Evolutionary conservation across 2,329 filamentous ascomycete genomes (phyloP).

Genomic region (Aspergillus carbonarius): DNA sequence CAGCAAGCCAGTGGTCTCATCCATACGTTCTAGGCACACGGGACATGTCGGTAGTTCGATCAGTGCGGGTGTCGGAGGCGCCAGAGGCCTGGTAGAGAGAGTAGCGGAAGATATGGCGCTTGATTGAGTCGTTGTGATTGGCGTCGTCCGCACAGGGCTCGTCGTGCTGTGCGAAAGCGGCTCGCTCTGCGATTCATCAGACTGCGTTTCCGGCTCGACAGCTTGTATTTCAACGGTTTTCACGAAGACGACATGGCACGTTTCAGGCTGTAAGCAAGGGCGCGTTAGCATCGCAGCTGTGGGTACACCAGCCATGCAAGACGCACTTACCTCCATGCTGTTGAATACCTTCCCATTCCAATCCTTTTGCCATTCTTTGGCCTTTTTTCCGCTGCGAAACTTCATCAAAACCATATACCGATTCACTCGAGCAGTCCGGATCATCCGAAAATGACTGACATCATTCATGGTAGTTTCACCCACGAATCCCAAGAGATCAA

Average conservation of each 20-base stretch:
- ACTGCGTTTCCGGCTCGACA: conserved; percentile 45
- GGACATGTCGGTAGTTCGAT: conserved; percentile 93
- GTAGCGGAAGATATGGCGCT: conserved; percentile 42
- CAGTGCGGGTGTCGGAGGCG: conserved; percentile 76
- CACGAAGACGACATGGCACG: conserved; percentile 92
- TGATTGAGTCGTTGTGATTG: conserved; percentile 30
- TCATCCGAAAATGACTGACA: conserved; percentile 91
- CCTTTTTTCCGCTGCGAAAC: conserved; percentile 73
- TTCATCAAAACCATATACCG: conserved; percentile 96
- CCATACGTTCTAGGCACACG: conserved; percentile 96
- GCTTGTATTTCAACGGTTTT: conserved; percentile 84
- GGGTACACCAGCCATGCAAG: not conserved
- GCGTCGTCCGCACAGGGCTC: conserved; percentile 25
- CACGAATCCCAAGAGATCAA: conserved; percentile 87
- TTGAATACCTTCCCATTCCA: conserved; percentile 96
- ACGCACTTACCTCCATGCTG: conserved; percentile 70
- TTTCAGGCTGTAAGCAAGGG: conserved; percentile 65
- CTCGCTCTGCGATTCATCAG: conserved; percentile 45
- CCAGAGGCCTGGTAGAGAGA: conserved; percentile 61
- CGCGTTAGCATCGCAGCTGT: conserved; percentile 12
- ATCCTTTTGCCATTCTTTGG: conserved; percentile 75
- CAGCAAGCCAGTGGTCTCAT: conserved; percentile 90
- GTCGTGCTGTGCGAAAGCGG: conserved; percentile 52
- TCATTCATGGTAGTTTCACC: conserved; percentile 82
- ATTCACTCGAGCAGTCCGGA: conserved; percentile 84